Evolutionary conservation across 768 basidiomycete species (phyloP).

Genomic region (Guyanaporus albipodus): DNA sequence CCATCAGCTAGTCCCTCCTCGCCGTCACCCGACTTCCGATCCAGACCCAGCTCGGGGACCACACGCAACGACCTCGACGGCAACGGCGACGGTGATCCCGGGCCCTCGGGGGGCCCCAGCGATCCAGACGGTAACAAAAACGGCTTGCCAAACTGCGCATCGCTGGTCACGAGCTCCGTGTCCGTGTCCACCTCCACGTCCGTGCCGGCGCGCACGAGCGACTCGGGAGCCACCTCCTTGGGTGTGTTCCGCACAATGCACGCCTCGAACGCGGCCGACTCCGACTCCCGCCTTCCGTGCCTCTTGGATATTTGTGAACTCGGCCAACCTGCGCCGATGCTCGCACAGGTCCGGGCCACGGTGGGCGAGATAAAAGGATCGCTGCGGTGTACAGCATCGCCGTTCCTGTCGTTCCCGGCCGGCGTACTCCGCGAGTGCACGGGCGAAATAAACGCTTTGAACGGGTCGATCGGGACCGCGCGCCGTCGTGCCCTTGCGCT

Average conservation of each 20-base stretch:
- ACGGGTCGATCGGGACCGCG: slow-evolving; percentile 1
- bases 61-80: background rate
- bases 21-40: background rate
- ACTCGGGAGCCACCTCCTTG: background rate
- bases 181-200: too few relatives aligned
- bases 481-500: background rate
- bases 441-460: slow-evolving; percentile 25
- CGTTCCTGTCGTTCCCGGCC: background rate
- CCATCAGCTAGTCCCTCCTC: background rate
- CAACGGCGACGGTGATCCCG: background rate
- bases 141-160: background rate
- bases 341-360: background rate
- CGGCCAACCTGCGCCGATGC: background rate
- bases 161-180: too few relatives aligned
- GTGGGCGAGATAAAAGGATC: background rate
- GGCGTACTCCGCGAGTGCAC: background rate
- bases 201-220: background rate
- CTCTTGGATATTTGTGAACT: background rate
- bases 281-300: slow-evolving; percentile 10
- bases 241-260: slow-evolving; percentile 15
- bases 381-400: background rate
- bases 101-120: background rate
- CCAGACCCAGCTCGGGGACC: background rate
- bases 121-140: too few relatives aligned
- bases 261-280: slow-evolving; percentile 13